Base-by-base conservation (phyloP, 2,329 filamentous ascomycete genomes). In the Colletotrichum chlorophyti region DNA sequence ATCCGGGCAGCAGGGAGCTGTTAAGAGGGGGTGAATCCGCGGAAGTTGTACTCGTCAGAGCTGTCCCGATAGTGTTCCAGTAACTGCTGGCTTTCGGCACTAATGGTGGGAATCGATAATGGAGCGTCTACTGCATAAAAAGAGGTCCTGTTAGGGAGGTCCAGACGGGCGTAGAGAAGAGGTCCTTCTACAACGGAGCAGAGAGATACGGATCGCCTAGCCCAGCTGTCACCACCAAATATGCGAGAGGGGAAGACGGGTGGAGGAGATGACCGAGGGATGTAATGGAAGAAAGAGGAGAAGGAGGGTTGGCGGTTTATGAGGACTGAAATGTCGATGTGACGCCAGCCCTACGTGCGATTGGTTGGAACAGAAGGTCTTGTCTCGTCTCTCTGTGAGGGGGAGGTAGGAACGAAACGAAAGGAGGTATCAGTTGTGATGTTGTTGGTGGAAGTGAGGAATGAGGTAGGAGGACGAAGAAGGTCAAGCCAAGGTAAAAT, bases 281-380 rank as follows among this genome's bases (percentile, higher is more conserved):
- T 31, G 24, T 29, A 19, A 6, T 23, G 21, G n/a, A 17, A 26
- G 10, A 7, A 31, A 12, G 29, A 26, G n/a, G 14, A 24, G 31
- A 37, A 17, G 47, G 31, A 19, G 19, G 21, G 35, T 41, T 10
- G 31, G 14, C 12, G 23, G 11, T 15, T 53, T 53, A 31, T 40
- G 48, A 51, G 40, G 38, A 32, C 15, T 32, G n/a, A 19, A 27
- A 45, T 32, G 6, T 41, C 40, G 48, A 52, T 26, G 53, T 27
- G 52, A 32, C 40, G 31, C 48, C 26, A 19, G 40, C 6, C 38
- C 49, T 47, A 51, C 29, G 29, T 34, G 46, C 45, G 12, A 34
- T 32, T 52, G 53, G 40, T 19, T 31, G 14, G 26, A 21, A 31
- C 21, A 45, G 9, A 40, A 9, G 51, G 15, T 21, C n/a, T 40